These are phyloP conservation scores for Kondoa subrosea DNA, from an alignment of 768 basidiomycete genomes.

Conservation along the genomic window DNA sequence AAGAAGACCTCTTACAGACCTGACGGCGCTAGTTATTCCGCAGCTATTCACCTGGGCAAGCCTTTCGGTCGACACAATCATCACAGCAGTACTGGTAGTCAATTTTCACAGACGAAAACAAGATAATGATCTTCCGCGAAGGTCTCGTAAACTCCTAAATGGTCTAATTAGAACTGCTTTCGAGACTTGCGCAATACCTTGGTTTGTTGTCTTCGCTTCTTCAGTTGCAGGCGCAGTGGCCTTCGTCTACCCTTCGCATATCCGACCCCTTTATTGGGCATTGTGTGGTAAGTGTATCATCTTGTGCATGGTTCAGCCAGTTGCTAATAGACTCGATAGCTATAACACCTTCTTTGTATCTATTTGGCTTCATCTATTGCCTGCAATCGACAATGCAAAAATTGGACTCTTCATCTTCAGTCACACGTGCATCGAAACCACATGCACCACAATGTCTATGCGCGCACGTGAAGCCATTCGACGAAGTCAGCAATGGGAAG, in stretches of 20 bases:
- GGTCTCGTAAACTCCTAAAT: constrained; percentile 1
- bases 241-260: background rate
- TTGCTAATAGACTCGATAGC: background rate
- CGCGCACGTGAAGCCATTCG: background rate
- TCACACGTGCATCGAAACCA: background rate
- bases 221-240: constrained; percentile 5
- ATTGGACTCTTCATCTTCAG: background rate
- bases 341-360: background rate
- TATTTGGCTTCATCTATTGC: constrained; percentile 10
- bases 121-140: background rate
- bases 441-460: background rate
- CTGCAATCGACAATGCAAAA: constrained; percentile 1
- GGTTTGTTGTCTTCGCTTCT: constrained; percentile 4
- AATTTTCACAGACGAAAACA: constrained; percentile 4
- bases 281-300: constrained; percentile 2
- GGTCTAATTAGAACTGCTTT: constrained; percentile 2
- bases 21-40: constrained; percentile 4
- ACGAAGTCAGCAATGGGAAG: background rate
- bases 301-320: background rate
- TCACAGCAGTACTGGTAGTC: constrained; percentile 6
- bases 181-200: constrained; percentile 10
- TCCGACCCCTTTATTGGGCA: constrained; percentile 6
- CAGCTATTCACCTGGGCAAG: constrained; percentile 9
- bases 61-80: constrained; percentile 6
- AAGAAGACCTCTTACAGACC: background rate